Base-by-base conservation (phyloP, 805 yeast genomes). In the Osmozyma mogii region DNA sequence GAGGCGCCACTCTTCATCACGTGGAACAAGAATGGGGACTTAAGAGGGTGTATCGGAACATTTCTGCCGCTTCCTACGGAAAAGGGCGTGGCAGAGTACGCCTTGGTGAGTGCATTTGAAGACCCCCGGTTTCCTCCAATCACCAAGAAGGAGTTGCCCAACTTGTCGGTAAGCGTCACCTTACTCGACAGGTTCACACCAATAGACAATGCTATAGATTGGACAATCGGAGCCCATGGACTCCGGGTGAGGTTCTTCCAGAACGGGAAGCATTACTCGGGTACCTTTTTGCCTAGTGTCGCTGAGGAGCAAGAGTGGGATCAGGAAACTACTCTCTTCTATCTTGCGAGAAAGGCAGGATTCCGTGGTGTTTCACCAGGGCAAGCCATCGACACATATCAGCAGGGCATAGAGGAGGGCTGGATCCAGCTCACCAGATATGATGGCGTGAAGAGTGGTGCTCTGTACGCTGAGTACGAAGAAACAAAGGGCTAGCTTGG, bases 11-110 rank as follows among this genome's bases (percentile, higher is more conserved):
- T 89, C 16, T 92, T 92, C 57, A 81, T 89, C 18, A 92, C 97
- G 0, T 92, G 96, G 95, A 78, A 75, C 43, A 66, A 69, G 33
- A 38, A 43, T 29, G 51, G 54, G 15, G 56, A 60, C 9, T 59
- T 89, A 27, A 63, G 97, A 24, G 98, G 98, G 0, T 89, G 98
- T 49, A 92, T 89, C 31, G 98, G 98, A 1, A 88, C 95, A 0
- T 92, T 92, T 50, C 59, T 65, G 12, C 56, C 70, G 10, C 51
- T 69, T 32, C 63, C 68, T 0, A 42, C 83, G 2, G 75, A 68
- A 11, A 29, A 47, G 1, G 95, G 92, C 0, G 66, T 87, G 3
- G 50, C 58, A 14, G 63, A 65, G 22, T 89, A 78, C 47, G 66
- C 95, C 0, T 30, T 79, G 11, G 46, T 54, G 12, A 58, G 73